Base-by-base conservation (phyloP, 2,329 filamentous ascomycete genomes). In the Hymenoscyphus fructigenus region DNA sequence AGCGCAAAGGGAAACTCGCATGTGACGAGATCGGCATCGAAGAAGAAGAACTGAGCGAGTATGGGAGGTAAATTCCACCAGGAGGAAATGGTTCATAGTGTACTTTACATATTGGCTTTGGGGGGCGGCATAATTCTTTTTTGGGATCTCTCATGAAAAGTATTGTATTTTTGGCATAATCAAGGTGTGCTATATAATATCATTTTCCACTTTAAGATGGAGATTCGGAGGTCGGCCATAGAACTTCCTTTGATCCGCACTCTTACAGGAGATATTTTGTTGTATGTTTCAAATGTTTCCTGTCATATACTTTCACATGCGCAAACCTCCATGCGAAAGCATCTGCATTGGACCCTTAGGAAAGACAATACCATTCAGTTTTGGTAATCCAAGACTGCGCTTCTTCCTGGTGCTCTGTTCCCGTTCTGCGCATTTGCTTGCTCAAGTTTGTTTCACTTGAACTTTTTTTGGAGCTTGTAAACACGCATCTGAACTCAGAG, bases 1-100 rank as follows among this genome's bases (percentile, higher is more conserved):
- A 77, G 76, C 61, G 74, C 76, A 64, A 77, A 76, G 73, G 70
- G 60, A 14, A 65, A 65, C 17, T 63, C 61, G 12, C 68, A 72
- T 66, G 65, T 70, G 14, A 73, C 73, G 17, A 71, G 72, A 66
- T 71, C 72, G 1, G 67, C 65, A 7, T 71, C 71, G 41, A 78
- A 78, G 70, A 78, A 78, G 71, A 77, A 75, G 71, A 73, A 76
- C 61, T 76, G 66, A 70, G 36, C 4, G 20, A 26, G 26, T 57
- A 20, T 9, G 6, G 29, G 38, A 10, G 59, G 41, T 23, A 26
- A 23, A 7, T n/a, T 50, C 14, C 4, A 23, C 5, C 2, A 20
- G 20, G 47, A 10, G 5, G 47, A 26, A 26, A 23, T 26, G 47
- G 47, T 50, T 50, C 23, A 50, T 50, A 50, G 47, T 50, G 20